phyloP scores from a whole-genome alignment of 2,329 filamentous ascomycete species.

The Trichoderma simmonsii region DNA sequence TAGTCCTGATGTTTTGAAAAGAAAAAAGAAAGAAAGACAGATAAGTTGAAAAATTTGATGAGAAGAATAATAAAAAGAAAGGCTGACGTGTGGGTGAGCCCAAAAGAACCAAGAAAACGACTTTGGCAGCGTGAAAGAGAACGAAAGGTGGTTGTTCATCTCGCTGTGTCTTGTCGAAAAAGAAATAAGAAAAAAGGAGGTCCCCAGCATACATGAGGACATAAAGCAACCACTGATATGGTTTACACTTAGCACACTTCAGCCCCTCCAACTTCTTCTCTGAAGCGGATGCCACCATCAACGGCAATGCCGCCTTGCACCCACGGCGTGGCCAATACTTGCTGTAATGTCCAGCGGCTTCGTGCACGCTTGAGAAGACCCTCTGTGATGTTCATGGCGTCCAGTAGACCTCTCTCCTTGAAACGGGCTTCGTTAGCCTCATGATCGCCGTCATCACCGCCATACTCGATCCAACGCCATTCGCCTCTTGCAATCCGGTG shows the following conservation, averaged over 20 bases:
- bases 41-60: background rate
- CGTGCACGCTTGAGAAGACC: constrained; percentile 78
- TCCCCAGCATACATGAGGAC: background rate
- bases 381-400: constrained; percentile 79
- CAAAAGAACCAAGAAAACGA: background rate
- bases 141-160: background rate
- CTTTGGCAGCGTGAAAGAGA: background rate
- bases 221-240: background rate
- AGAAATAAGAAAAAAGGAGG: background rate
- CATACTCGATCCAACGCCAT: constrained; percentile 90
- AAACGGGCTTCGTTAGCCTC: constrained; percentile 62
- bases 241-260: constrained; percentile 40
- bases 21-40: background rate
- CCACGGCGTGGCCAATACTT: constrained; percentile 72
- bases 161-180: background rate
- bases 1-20: background rate
- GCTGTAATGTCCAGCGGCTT: constrained; percentile 70
- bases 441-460: constrained; percentile 81
- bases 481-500: constrained; percentile 95
- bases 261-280: constrained; percentile 57
- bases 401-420: constrained; percentile 62
- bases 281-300: constrained; percentile 57
- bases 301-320: constrained; percentile 70
- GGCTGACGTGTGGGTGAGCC: background rate
- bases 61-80: background rate